Evolutionary conservation across 176 grass and related monocot species (phyloP).

Genomic region (Lolium multiflorum): DNA sequence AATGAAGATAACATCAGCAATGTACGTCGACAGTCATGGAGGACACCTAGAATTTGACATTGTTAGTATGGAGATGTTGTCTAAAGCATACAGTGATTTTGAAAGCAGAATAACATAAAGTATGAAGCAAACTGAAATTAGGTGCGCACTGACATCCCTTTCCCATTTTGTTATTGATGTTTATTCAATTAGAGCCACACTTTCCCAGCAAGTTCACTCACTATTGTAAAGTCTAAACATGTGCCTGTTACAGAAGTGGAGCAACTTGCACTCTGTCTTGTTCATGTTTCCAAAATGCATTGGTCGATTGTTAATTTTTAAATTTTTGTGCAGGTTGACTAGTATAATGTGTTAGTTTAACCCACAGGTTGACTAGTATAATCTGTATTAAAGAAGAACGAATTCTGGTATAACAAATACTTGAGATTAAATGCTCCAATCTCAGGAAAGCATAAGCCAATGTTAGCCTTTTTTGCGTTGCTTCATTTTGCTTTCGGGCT

Average conservation of each 20-base stretch:
- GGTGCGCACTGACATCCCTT: constrained; percentile 42
- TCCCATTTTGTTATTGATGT: no score
- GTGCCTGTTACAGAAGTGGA: constrained; percentile 31
- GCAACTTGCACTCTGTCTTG: neutral
- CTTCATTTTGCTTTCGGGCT: neutral
- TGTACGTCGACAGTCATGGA: constrained; percentile 28
- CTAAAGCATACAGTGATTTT: constrained; percentile 35
- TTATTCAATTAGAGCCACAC: neutral
- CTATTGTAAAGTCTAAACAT: neutral
- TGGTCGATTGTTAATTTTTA: constrained; percentile 4
- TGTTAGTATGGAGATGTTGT: constrained; percentile 50
- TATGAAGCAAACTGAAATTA: neutral
- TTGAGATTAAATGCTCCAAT: constrained; percentile 88
- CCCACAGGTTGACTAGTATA: constrained; percentile 69
- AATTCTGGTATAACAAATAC: constrained; percentile 72
- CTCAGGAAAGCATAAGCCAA: constrained; percentile 92
- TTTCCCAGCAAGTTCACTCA: neutral
- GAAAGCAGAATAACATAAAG: no score
- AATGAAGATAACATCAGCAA: constrained; percentile 55
- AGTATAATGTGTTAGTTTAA: no score
- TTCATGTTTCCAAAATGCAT: constrained; percentile 2
- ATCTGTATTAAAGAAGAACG: constrained; percentile 60
- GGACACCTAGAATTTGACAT: constrained; percentile 45
- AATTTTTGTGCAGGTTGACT: neutral
- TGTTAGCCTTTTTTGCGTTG: constrained; percentile 47